Base-by-base conservation (phyloP, 441 rosid species). In the Syzygium malaccense region DNA sequence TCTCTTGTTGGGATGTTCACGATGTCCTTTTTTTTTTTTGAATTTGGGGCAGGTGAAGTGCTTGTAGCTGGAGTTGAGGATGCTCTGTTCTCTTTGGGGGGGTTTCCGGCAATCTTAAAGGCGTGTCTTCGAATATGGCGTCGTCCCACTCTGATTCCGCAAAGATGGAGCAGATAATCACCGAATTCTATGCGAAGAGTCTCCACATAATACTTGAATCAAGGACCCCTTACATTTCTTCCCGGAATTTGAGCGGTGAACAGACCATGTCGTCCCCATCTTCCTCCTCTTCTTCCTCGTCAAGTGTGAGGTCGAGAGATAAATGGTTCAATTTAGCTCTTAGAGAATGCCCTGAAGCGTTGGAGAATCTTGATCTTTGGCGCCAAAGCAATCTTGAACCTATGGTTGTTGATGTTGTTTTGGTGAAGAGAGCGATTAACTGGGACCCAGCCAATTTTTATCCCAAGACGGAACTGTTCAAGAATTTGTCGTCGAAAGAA, bases 261-360 rank as follows among this genome's bases (percentile, higher is more conserved):
- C 99, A 96, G 91, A 89, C 87, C 87, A 45, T 96, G 4, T 95
- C 92, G 14, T 96, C 99, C 23, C 97, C 98, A 17, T 94, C 97
- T 41, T 95, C 98, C 0, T 96, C 99, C 33, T 89, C 95, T 6
- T 97, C 98, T 0, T 96, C 99, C 8, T 96, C 99, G 3, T 95
- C 99, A 2, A 95, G 98, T 55, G 96, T 95, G 62, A 93, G 96
- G 90, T 95, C 98, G 4, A 94, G 99, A 32, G 99, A 98, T 91
- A 95, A 94, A 90, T 96, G 99, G 99, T 98, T 98, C 89, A 96
- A 96, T 89, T 90, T 98, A 90, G 99, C 98, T 11, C 98, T 98
- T 26, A 92, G 96, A 91, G 99, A 96, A 75, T 94, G 98, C 91
- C 98, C 99, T 58, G 96, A 94, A 10, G 96, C 97, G 0, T 91